Evolutionary conservation across 257 asterid genomes (phyloP), one percentile per base, ranked within the genome.

Genomic region (Leonotis leonurus): DNA sequence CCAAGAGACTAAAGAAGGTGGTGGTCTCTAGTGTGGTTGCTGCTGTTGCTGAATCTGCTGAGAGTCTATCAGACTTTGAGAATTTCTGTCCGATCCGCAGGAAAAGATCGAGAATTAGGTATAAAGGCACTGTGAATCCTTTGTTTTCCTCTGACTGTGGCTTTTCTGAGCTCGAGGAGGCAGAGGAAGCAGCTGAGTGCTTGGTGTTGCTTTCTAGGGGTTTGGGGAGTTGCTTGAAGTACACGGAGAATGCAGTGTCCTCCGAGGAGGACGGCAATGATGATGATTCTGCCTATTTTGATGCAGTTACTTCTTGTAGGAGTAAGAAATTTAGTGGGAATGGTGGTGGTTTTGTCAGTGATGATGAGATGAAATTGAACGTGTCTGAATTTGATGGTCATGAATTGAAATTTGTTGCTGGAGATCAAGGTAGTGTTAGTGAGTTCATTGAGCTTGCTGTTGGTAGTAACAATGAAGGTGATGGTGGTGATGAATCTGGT

Each of bases 151-250:
- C 78, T 14, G 41, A 46, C 6, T 65, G 66, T 56, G 41, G 60
- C 41, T 55, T 55, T 62, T 58, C 54, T 52, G 92, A 79, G 55
- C 12, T 61, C 68, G 87, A 65, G 29, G 85, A 82, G 35, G 94
- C 80, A n/a, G n/a, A n/a, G n/a, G n/a, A n/a, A n/a, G 94, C 80
- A n/a, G 99, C 95, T 11, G 20, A 46, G 60, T 70, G 81, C 71
- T 75, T 89, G 88, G 66, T 92, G 58, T 74, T 85, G 95, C 82
- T 89, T n/a, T 86, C 96, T 0, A 70, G 35, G 76, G 94, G 89
- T 32, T 76, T 74, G 14, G 50, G 45, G 30, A 55, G 73, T 36
- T 73, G 63, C 70, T 46, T 17, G n/a, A 70, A 57, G 54, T 56
- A 48, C 36, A 33, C 41, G 10, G 51, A 67, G 0, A 59, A 43